A percentile compares a stretch with the other conserved stretches of the same genome.
Evolutionary conservation across 139 green algal genomes (phyloP).

Genomic region (Chlamydomonas sphaeroides): DNA sequence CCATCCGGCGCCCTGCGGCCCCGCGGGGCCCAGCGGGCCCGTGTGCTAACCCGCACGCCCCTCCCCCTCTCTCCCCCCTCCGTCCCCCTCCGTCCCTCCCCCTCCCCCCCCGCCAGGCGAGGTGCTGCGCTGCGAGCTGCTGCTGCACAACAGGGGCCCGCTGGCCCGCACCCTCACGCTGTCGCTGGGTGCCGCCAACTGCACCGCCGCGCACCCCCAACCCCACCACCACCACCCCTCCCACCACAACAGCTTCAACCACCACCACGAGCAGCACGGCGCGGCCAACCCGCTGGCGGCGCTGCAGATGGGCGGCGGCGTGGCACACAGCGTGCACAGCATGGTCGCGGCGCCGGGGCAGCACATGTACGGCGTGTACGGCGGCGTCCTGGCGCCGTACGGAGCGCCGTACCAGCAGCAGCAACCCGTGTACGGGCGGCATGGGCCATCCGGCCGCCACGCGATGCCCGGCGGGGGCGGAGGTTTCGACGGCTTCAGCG

Average conservation of each 20-base stretch:
- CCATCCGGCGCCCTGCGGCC: too few species aligned
- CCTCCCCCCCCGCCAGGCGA: conserved; percentile 12
- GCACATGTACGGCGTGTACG: not conserved
- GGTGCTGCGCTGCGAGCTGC: conserved; percentile 32
- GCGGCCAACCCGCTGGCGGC: not conserved
- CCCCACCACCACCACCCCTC: not conserved
- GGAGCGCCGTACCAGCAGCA: too few species aligned
- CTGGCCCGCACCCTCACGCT: conserved; percentile 3
- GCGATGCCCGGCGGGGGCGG: not conserved
- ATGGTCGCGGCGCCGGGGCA: too few species aligned
- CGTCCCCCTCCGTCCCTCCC: not conserved
- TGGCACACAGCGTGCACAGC: not conserved
- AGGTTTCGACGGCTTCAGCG: not conserved
- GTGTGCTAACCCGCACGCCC: not conserved
- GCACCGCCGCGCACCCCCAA: not conserved
- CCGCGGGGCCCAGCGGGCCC: too few species aligned
- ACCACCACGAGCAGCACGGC: conserved; percentile 9
- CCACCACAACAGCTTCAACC: not conserved
- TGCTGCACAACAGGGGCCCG: conserved; percentile 3
- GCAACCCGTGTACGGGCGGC: too few species aligned
- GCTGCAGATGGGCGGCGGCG: not conserved
- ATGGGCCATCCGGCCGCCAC: too few species aligned
- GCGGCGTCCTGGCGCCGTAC: not conserved
- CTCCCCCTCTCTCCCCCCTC: not conserved
- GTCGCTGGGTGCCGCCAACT: not conserved